A percentile compares a stretch with the other conserved stretches of the same genome.
These are phyloP conservation scores for Sporothrix luriei DNA, from an alignment of 2,329 filamentous ascomycete species.

Conservation along the genomic window DNA sequence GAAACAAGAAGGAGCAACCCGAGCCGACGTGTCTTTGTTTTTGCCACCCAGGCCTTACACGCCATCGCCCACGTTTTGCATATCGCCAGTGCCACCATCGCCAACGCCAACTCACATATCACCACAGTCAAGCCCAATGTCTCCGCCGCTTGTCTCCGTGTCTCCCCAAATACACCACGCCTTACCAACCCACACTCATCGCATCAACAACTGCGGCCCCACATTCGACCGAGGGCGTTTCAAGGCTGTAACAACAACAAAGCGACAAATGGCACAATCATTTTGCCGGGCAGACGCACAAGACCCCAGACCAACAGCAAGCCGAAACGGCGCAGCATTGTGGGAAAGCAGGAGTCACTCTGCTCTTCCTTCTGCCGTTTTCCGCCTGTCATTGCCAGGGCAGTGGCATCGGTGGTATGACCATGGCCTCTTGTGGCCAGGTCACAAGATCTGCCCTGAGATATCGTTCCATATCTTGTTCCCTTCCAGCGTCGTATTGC, in stretches of 20 bases:
- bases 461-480: neutral
- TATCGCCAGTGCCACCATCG: constrained; percentile 5
- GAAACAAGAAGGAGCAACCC: constrained; percentile 2
- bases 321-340: neutral
- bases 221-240: neutral
- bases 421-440: neutral
- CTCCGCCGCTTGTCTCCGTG: neutral
- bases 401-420: neutral
- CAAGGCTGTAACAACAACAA: constrained; percentile 12
- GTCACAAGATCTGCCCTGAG: constrained; percentile 1
- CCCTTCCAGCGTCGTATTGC: neutral
- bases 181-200: constrained; percentile 5
- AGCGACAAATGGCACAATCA: neutral
- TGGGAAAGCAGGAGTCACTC: neutral
- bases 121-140: neutral
- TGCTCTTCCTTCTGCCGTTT: neutral
- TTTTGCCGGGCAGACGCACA: neutral
- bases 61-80: neutral
- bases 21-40: neutral
- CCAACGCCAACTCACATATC: constrained; percentile 13
- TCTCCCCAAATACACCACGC: neutral
- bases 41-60: constrained; percentile 4
- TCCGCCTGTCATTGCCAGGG: neutral
- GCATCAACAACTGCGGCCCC: neutral
- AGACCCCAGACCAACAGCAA: neutral